Base-by-base conservation (phyloP, 2,329 filamentous ascomycete genomes). In the Penicillium brasilianum region DNA sequence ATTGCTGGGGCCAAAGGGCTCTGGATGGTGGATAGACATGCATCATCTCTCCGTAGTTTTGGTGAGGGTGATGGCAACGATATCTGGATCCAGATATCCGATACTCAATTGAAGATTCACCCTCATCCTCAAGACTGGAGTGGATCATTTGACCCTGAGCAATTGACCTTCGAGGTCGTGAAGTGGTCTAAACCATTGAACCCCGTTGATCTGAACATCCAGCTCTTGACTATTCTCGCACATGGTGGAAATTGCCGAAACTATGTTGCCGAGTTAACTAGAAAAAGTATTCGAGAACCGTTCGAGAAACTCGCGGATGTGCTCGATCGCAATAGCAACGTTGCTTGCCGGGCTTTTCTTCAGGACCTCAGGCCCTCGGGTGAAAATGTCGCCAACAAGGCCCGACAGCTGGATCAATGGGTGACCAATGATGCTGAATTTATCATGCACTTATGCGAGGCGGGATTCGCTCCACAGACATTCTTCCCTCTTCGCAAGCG, bases 1-100 rank as follows among this genome's bases (percentile, higher is more conserved):
- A 85, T 88, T 58, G 81, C 79, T 18, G 85, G 86, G 1, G 84
- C 84, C 0, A 89, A 89, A 71, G 87, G 87, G 1, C 67, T 88
- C 5, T 88, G 86, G 86, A 83, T 85, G 71, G 77, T 86, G 1
- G 83, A 83, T 57, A 74, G 72, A 4, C 70, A 76, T 66, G 73
- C 59, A 67, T 77, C 71, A 8, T 57, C 59, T 16, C 57, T 63
- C 39, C 20, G 57, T 49, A 13, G 66, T 18, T 44, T 58, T 22
- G 46, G 36, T 6, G 43, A 57, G 18, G 36, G 52, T n/a, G 53
- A 66, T 1, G 54, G 49, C 13, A 68, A 76, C 22, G 71, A 73
- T 2, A 73, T 80, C 10, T 87, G 85, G 83, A 85, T 89, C 22
- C 75, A 85, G 46, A 81, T 89, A 16, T 81, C 78, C 0, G 74